Base-by-base conservation (phyloP, 257 asterid genomes). In the Scutellaria minor region DNA sequence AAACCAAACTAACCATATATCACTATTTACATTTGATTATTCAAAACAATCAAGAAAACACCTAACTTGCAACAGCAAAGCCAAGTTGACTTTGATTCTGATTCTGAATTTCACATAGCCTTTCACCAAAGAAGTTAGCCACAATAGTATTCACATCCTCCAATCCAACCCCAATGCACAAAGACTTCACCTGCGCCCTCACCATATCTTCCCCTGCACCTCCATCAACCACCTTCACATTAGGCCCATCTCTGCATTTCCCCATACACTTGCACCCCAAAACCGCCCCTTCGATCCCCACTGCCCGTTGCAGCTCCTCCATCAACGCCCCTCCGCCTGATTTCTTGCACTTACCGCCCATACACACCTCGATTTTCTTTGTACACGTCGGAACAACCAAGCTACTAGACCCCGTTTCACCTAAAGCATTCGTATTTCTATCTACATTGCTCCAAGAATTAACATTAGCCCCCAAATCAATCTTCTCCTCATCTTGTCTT, bases 261-360 rank as follows among this genome's bases (percentile, higher is more conserved):
- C 99, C 97, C 97, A 94, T 85, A 77, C 97, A 94, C 78, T 89
- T 94, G 86, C 99, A 91, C 10, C 93, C 96, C 0, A 86, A 75
- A 22, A 89, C 97, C 40, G 84, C 84, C 54, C 78, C 89, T 79
- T 89, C 91, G 5, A 75, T 66, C 47, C 95, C 98, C 0, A 83
- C 82, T 1, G 20, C 79, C 64, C 70, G 80, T 75, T 80, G 86
- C 24, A 94, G 85, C 67, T 88, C 87, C 20, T 86, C 93, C 64
- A 94, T n/a, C 39, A 91, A 24, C 7, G 76, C 79, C 1, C 37
- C 80, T 1, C 90, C 89, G 0, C 97, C 96, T 0, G 88, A 81
- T 68, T 84, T 88, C 89, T 85, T 90, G 90, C 98, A 93, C n/a
- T 93, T 93, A 1, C 97, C 94, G 3, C 98, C 98, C 96, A 93